phyloP scores from a whole-genome alignment of 805 yeast genomes.

The Candida takata region DNA sequence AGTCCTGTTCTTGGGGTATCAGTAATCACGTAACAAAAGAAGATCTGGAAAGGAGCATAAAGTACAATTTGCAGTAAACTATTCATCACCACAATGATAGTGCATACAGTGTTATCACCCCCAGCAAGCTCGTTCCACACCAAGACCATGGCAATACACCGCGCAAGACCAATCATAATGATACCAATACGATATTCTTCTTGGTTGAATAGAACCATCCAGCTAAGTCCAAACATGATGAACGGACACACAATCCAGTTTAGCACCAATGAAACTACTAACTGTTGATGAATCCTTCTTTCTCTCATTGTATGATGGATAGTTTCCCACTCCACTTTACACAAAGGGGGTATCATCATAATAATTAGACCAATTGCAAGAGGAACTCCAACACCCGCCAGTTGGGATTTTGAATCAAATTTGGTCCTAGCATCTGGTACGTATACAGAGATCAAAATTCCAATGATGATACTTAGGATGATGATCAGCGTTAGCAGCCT shows the following conservation, averaged over 20 bases:
- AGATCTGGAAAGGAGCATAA: conserved; percentile 45
- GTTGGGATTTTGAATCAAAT: conserved; percentile 27
- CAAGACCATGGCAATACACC: conserved; percentile 59
- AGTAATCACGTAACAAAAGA: conserved; percentile 40
- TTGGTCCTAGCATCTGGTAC: conserved; percentile 30
- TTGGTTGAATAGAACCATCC: conserved; percentile 42
- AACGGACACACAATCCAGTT: conserved; percentile 55
- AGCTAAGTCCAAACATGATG: conserved; percentile 48
- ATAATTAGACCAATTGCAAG: conserved; percentile 43
- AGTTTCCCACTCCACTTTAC: conserved; percentile 47
- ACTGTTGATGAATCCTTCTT: conserved; percentile 22
- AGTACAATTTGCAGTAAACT: conserved; percentile 43
- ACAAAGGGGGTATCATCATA: conserved; percentile 53
- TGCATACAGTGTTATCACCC: conserved; percentile 46
- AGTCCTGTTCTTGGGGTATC: conserved; percentile 3
- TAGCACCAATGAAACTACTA: conserved; percentile 35
- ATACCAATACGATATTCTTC: conserved; percentile 45
- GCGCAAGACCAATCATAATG: conserved; percentile 52
- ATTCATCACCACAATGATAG: conserved; percentile 44
- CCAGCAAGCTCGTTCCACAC: conserved; percentile 50
- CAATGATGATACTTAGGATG: conserved; percentile 31
- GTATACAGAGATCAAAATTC: conserved; percentile 35
- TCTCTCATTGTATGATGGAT: conserved; percentile 24
- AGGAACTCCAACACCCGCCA: conserved; percentile 37
- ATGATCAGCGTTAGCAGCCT: conserved; percentile 31